Conservation (phyloP, 2,329 filamentous ascomycete species). For the Dothiorella sarmentorum region DNA sequence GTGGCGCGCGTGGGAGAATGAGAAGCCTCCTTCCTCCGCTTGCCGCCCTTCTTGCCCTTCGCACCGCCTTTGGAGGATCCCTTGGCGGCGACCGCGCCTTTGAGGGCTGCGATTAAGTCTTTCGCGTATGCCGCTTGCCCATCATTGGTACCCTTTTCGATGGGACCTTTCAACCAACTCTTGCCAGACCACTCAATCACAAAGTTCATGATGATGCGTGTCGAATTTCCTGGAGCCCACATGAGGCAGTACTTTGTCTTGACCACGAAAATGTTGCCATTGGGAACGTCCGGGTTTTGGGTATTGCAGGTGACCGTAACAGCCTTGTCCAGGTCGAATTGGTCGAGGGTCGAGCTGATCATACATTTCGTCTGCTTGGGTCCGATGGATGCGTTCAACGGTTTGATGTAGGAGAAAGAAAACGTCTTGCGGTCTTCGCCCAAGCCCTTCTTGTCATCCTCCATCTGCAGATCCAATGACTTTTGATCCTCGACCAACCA, state of each 20-base stretch:
- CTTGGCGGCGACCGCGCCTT: constrained; percentile 66
- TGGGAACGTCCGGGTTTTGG: constrained; percentile 91
- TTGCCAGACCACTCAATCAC: constrained; percentile 95
- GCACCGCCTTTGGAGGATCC: constrained; percentile 54
- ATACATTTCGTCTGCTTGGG: constrained; percentile 94
- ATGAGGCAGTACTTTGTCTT: constrained; percentile 95
- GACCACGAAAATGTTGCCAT: constrained; percentile 82
- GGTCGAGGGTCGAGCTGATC: constrained; percentile 78
- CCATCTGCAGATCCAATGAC: constrained; percentile 79
- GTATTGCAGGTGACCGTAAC: constrained; percentile 79
- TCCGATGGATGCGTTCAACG: constrained; percentile 76
- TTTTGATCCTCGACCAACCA: constrained; percentile 87
- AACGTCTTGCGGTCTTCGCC: constrained; percentile 71
- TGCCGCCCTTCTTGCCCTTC: constrained; percentile 48
- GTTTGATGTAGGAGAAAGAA: constrained; percentile 86
- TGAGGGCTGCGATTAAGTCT: constrained; percentile 72
- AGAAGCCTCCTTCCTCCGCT: constrained; percentile 52
- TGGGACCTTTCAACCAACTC: constrained; percentile 95
- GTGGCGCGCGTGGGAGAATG: constrained; percentile 36
- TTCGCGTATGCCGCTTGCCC: constrained; percentile 82
- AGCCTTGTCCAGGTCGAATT: constrained; percentile 80
- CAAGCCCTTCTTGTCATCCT: constrained; percentile 75
- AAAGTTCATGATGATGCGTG: constrained; percentile 81
- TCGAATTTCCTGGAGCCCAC: constrained; percentile 85
- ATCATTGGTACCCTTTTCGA: constrained; percentile 91